A percentile compares a stretch with the other conserved stretches of the same genome.
Evolutionary conservation across 1,139 yeast species (phyloP).

Genomic region (Meyerozyma guilliermondii): DNA sequence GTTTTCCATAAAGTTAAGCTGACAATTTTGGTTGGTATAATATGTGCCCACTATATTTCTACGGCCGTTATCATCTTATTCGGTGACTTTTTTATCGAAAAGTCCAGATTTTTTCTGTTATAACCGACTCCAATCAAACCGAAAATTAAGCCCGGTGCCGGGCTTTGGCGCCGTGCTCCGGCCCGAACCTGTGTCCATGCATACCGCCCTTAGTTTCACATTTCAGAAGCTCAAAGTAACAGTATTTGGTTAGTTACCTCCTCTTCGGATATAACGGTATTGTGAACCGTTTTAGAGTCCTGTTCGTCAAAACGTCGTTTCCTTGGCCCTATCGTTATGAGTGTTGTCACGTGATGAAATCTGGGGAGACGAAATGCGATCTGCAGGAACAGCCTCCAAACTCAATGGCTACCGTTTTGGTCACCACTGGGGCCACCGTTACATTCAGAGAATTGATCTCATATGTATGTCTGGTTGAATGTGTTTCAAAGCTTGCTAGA

Average conservation of each 20-base stretch:
- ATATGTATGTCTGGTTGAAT: conserved; percentile 26
- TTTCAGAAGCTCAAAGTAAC: too few relatives aligned
- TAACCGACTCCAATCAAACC: too few relatives aligned
- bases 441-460: conserved; percentile 59
- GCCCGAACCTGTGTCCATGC: neutral
- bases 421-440: conserved; percentile 85
- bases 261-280: too few relatives aligned
- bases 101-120: too few relatives aligned
- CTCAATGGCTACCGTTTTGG: conserved; percentile 29
- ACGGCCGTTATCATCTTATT: too few relatives aligned
- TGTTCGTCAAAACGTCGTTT: neutral
- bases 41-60: too few relatives aligned
- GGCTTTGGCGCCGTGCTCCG: neutral
- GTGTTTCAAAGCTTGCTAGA: conserved; percentile 28
- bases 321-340: neutral
- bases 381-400: neutral
- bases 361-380: neutral
- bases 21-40: too few relatives aligned
- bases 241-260: too few relatives aligned
- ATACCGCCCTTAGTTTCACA: too few relatives aligned
- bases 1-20: too few relatives aligned
- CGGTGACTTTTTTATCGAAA: too few relatives aligned
- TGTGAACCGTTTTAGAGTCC: neutral
- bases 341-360: neutral
- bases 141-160: neutral